Evolutionary conservation across 257 asterid genomes (phyloP).

Genomic region (Capsicum chinense): DNA sequence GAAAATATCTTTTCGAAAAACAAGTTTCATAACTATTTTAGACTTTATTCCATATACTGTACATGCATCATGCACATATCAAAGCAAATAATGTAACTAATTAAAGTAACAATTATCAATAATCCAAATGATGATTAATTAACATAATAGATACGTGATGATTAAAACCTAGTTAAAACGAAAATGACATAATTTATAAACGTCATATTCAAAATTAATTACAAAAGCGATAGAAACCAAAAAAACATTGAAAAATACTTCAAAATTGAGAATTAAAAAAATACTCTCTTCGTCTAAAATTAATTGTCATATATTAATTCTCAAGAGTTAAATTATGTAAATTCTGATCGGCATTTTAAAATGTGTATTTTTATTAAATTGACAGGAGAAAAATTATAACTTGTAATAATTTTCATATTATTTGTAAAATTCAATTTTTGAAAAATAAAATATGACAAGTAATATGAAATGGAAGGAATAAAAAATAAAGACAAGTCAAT

Average conservation of each 20-base stretch:
- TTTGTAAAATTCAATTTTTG: neutral
- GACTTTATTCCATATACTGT: neutral
- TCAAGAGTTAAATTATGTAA: neutral
- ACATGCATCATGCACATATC: neutral
- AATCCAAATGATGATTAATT: neutral
- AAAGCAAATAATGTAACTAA: neutral
- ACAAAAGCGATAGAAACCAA: neutral
- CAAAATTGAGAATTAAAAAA: neutral
- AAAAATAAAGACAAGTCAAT: neutral
- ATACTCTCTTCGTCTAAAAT: neutral
- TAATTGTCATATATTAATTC: neutral
- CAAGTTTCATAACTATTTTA: no score
- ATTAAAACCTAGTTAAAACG: neutral
- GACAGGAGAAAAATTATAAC: neutral
- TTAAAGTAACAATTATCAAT: neutral
- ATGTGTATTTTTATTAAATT: neutral
- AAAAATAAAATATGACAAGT: neutral
- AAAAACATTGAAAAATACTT: neutral
- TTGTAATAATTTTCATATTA: neutral
- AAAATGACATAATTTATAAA: neutral
- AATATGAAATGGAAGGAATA: neutral
- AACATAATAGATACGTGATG: neutral
- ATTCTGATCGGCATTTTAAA: neutral
- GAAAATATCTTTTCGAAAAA: no score
- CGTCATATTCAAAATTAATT: conserved; percentile 7